A percentile compares a stretch with the other conserved stretches of the same genome.
phyloP scores from a whole-genome alignment of 106 monocot species.

The Hemerocallis citrina region DNA sequence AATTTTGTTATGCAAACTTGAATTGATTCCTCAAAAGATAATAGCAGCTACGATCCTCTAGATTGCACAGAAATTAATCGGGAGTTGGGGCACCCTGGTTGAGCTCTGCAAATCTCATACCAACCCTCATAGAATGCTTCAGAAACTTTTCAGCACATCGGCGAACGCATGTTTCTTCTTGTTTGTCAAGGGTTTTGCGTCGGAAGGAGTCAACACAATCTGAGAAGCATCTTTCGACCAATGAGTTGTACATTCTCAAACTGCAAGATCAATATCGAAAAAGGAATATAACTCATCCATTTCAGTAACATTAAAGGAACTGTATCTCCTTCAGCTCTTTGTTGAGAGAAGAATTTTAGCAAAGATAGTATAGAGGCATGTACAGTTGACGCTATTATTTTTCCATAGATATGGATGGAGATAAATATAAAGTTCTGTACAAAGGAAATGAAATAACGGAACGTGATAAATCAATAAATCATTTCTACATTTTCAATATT shows the following conservation, averaged over 20 bases:
- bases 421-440: too few relatives aligned
- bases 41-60: not conserved
- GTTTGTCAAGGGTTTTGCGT: constrained; percentile 88
- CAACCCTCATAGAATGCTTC: constrained; percentile 98
- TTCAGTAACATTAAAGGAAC: not conserved
- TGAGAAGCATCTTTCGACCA: constrained; percentile 81
- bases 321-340: too few relatives aligned
- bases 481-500: too few relatives aligned
- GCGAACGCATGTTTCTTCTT: constrained; percentile 84
- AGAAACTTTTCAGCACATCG: constrained; percentile 91
- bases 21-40: not conserved
- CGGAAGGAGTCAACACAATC: constrained; percentile 89
- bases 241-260: constrained; percentile 95
- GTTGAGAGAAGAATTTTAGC: too few relatives aligned
- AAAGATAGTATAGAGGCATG: too few relatives aligned
- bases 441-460: too few relatives aligned
- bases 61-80: constrained; percentile 15
- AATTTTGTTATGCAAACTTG: not conserved
- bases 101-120: constrained; percentile 96
- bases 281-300: not conserved
- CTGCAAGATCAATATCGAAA: constrained; percentile 30
- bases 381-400: too few relatives aligned
- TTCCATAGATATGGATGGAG: too few relatives aligned
- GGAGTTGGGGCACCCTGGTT: constrained; percentile 80
- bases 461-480: too few relatives aligned